phyloP scores from a whole-genome alignment of 768 basidiomycete genomes.

The Wakefieldia striispora region DNA sequence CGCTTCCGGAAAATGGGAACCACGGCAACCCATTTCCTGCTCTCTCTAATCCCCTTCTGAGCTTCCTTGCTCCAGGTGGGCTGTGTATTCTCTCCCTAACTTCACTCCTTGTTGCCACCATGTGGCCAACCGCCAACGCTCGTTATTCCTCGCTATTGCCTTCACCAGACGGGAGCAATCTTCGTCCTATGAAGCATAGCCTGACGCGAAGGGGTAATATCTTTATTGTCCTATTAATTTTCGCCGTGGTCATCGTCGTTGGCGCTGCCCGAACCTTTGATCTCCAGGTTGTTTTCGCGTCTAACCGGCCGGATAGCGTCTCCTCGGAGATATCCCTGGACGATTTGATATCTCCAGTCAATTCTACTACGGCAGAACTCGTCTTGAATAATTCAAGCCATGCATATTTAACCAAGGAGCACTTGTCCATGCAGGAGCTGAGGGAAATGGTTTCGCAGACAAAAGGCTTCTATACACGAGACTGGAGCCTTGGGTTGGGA shows the following conservation, averaged over 20 bases:
- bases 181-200: constrained; percentile 5
- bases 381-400: neutral
- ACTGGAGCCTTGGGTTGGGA: constrained; percentile 44
- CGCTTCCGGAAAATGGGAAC: neutral
- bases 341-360: neutral
- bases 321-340: neutral
- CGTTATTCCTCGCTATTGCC: constrained; percentile 16
- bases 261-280: constrained; percentile 11
- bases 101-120: neutral
- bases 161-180: neutral
- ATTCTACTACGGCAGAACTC: constrained; percentile 1
- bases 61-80: constrained; percentile 9
- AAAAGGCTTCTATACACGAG: constrained; percentile 40
- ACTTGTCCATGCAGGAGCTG: constrained; percentile 31
- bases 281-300: constrained; percentile 6
- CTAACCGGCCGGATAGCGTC: constrained; percentile 1
- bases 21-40: neutral
- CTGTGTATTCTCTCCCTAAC: neutral
- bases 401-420: constrained; percentile 9
- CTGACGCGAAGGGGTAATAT: constrained; percentile 8
- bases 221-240: constrained; percentile 1
- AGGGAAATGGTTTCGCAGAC: constrained; percentile 35
- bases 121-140: constrained; percentile 13
- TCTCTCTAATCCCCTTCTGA: neutral
- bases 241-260: constrained; percentile 8